Evolutionary conservation across 73 alveolate species (phyloP).

Genomic region (Uronychia setigera): DNA sequence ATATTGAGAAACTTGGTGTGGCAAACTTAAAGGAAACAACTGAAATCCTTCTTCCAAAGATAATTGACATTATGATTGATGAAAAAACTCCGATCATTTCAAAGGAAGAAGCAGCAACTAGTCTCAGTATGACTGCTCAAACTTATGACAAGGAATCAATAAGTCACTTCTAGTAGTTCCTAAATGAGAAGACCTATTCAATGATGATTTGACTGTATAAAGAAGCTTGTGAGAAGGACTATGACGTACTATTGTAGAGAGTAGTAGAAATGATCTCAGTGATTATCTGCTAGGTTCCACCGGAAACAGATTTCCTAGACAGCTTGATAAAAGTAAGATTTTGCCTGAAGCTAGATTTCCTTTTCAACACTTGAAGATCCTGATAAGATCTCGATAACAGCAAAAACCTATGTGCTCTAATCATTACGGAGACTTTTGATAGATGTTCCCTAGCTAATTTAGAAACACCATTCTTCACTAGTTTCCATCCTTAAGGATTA

Average conservation of each 20-base stretch:
- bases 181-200: not conserved
- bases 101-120: not conserved
- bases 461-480: not conserved
- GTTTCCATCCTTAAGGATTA: not conserved
- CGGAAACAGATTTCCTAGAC: not conserved
- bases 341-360: too few relatives aligned
- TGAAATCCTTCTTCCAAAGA: not conserved
- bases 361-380: not conserved
- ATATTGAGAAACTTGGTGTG: not conserved
- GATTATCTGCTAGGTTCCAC: not conserved
- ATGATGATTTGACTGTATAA: not conserved
- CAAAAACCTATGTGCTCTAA: not conserved
- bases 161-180: not conserved
- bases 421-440: not conserved
- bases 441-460: not conserved
- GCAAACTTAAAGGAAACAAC: not conserved
- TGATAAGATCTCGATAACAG: not conserved
- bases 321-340: not conserved
- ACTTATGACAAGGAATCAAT: not conserved
- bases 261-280: not conserved
- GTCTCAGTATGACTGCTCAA: not conserved
- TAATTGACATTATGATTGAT: not conserved
- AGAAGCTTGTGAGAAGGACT: not conserved
- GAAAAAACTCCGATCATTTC: not conserved
- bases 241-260: not conserved